Evolutionary conservation across 2,329 filamentous ascomycete species (phyloP).

Genomic region (Apiospora koreana): DNA sequence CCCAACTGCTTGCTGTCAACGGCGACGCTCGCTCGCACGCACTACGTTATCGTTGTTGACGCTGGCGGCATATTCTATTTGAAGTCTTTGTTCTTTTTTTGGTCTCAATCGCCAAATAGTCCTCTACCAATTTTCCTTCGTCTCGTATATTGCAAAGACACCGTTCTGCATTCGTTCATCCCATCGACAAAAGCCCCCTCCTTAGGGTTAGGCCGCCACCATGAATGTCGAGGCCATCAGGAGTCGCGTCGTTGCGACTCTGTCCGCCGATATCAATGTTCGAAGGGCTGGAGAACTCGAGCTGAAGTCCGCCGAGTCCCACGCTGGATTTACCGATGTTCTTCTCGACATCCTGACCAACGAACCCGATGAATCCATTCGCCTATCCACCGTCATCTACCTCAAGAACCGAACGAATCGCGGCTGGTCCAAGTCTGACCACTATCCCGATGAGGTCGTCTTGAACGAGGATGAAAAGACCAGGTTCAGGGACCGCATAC

Average conservation of each 20-base stretch:
- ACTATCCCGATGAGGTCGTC: constrained; percentile 69
- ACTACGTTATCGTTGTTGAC: constrained; percentile 8
- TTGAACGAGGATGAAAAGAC: constrained; percentile 90
- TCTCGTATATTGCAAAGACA: background rate
- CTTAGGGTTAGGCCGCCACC: constrained; percentile 27
- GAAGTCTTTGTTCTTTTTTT: background rate
- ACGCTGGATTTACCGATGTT: constrained; percentile 86
- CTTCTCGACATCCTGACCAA: constrained; percentile 87
- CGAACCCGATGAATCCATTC: constrained; percentile 82
- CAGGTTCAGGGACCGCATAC: constrained; percentile 81
- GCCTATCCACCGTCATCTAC: constrained; percentile 91
- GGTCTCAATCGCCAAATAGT: background rate
- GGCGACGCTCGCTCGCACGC: background rate
- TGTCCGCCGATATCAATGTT: constrained; percentile 73
- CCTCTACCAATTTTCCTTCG: background rate
- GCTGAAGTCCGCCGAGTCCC: constrained; percentile 87
- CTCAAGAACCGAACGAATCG: constrained; percentile 96
- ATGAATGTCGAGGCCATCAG: constrained; percentile 78
- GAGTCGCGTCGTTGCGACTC: constrained; percentile 75
- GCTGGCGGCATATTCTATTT: constrained; percentile 2
- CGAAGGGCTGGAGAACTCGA: constrained; percentile 78
- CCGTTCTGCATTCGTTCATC: background rate
- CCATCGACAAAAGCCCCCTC: constrained; percentile 2
- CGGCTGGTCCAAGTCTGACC: constrained; percentile 81
- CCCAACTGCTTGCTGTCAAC: constrained; percentile 9